Evolutionary conservation across 306 rosid genomes (phyloP).

Genomic region (Sophora flavescens): DNA sequence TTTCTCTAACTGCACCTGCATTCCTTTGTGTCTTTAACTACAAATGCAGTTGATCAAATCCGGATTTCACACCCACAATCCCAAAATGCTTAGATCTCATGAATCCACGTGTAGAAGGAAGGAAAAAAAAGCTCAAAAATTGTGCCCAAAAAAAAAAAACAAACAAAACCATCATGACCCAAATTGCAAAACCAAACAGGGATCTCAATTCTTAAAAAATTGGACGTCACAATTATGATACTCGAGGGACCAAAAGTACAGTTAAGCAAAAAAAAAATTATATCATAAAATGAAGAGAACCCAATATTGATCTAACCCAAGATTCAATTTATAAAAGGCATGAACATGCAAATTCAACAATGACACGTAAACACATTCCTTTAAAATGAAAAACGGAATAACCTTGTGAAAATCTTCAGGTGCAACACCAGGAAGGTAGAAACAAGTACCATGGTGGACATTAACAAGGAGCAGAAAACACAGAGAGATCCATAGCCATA

Average conservation of each 20-base stretch:
- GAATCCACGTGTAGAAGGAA: neutral
- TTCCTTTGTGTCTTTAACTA: no score
- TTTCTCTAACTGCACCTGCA: no score
- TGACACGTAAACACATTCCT: neutral
- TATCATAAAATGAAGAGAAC: neutral
- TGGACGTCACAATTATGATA: no score
- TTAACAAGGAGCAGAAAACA: slow-evolving; percentile 51
- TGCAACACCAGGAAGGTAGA: slow-evolving; percentile 93
- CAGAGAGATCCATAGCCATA: slow-evolving; percentile 63
- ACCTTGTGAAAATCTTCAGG: slow-evolving; percentile 87
- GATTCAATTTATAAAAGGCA: slow-evolving; percentile 16
- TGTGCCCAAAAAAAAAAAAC: slow-evolving; percentile 11
- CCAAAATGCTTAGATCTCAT: slow-evolving; percentile 50
- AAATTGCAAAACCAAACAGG: slow-evolving; percentile 26
- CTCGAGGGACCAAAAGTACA: neutral
- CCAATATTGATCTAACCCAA: slow-evolving; percentile 36
- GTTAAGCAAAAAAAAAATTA: neutral
- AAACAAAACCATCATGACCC: slow-evolving; percentile 3
- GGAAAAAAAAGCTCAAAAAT: neutral
- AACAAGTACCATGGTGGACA: slow-evolving; percentile 55
- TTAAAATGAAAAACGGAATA: neutral
- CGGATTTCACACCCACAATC: neutral
- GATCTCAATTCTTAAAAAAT: slow-evolving; percentile 1
- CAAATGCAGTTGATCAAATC: no score
- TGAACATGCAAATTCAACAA: slow-evolving; percentile 21